Base-by-base conservation (phyloP, 371 early-diverging fungal genomes). In the Coemansia sp. region DNA sequence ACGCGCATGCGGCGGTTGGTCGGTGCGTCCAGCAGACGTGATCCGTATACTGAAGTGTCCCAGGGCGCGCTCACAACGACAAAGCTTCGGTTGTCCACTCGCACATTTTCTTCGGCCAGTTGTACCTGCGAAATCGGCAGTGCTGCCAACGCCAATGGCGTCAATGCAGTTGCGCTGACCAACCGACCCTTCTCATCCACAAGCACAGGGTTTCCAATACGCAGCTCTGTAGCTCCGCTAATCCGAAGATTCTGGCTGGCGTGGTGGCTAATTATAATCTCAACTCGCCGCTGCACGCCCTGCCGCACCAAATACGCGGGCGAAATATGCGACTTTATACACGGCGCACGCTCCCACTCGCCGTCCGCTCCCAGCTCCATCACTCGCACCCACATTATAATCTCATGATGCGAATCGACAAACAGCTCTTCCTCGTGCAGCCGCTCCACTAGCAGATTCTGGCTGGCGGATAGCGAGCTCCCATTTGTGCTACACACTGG, bases 1-100 rank as follows among this genome's bases (percentile, higher is more conserved):
- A 90, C 86, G 3, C 87, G 86, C 58, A 84, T 86, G 40, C 85
- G 84, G 5, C 83, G 73, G 25, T 83, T 77, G 0, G 94, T 93
- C 12, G 90, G 78, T 20, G 85, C 62, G 72, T 95, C 93, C 54
- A 95, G 80, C 60, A 89, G 84, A 3, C 86, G 67, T 1, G 87
- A 88, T 18, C 90, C 91, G 60, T 93, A 92, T 9, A 92, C 83
- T 0, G 91, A 90, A 21, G 91, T 90, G 66, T 95, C 95, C 95
- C 95, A 95, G 1, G 92, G 81, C 9, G 87, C 87, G 20, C 84
- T 82, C 6, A 86, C 84, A 18, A 79, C 68, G 1, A 91, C 63
- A 28, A 82, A 84, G 59, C 88, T 86, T 0, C 89, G 89, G 2
- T 90, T 90, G 59, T 90, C 89, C 4, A 71, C 71, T 1, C 85